Conservation (phyloP, 2,329 filamentous ascomycete species). For the Phialophora macrospora region DNA sequence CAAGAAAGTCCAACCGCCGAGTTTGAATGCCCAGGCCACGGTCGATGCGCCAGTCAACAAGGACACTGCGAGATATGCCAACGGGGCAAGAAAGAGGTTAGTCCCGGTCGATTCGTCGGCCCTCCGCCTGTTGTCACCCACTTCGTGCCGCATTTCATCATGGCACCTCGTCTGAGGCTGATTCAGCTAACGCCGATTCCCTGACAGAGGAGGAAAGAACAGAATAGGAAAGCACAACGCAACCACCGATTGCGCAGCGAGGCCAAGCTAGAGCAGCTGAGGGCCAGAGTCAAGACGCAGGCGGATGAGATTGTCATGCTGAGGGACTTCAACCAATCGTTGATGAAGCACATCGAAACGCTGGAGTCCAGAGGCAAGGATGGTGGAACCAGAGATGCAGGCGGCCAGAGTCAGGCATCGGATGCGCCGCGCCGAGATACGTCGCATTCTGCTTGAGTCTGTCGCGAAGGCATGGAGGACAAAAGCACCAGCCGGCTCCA, state of each 20-base stretch:
- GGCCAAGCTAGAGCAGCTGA: slow-evolving; percentile 29
- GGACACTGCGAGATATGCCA: slow-evolving; percentile 22
- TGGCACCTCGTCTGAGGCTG: not conserved
- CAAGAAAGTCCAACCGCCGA: slow-evolving; percentile 18
- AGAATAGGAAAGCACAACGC: slow-evolving; percentile 34
- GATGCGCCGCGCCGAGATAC: slow-evolving; percentile 1
- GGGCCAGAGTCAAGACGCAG: slow-evolving; percentile 24
- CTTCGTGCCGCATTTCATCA: not conserved
- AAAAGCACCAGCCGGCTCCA: not conserved
- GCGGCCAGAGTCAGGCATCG: not conserved
- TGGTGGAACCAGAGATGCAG: slow-evolving; percentile 9
- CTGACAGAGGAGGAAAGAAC: slow-evolving; percentile 29
- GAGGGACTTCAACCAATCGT: slow-evolving; percentile 25
- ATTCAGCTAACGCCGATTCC: slow-evolving; percentile 11
- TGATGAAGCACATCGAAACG: slow-evolving; percentile 26
- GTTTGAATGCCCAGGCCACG: slow-evolving; percentile 15
- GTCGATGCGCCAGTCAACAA: slow-evolving; percentile 16
- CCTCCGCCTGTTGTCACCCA: not conserved
- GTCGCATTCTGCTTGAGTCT: slow-evolving; percentile 4
- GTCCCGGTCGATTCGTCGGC: slow-evolving; percentile 8
- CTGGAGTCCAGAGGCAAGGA: slow-evolving; percentile 13
- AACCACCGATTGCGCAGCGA: slow-evolving; percentile 34
- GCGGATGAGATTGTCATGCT: slow-evolving; percentile 29
- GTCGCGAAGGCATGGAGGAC: not conserved
- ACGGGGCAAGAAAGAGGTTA: slow-evolving; percentile 30